Conservation (phyloP, 192 early-diverging fungal genomes). For the Kickxella alabastrina region DNA sequence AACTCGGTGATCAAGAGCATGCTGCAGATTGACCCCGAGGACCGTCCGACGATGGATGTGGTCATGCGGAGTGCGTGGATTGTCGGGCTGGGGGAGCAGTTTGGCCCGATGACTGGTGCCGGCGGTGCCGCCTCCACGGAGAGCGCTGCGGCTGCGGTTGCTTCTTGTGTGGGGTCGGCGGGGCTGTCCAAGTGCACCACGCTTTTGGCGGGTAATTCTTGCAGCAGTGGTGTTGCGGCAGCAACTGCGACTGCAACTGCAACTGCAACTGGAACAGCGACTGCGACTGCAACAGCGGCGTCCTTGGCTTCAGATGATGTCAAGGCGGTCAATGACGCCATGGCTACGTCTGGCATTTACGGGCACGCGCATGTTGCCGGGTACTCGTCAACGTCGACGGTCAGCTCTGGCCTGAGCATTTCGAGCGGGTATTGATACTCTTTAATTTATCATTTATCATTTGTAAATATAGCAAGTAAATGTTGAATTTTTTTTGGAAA, state of each 20-base stretch:
- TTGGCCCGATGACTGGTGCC: constrained; percentile 5
- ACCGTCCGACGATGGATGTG: constrained; percentile 72
- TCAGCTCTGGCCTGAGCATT: constrained; percentile 44
- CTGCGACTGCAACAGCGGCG: no score
- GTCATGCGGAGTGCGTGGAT: constrained; percentile 78
- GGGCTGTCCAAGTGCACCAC: constrained; percentile 30
- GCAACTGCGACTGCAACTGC: no score
- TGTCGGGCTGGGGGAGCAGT: constrained; percentile 19
- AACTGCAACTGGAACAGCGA: no score
- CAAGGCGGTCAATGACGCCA: constrained; percentile 34
- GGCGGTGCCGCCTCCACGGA: neutral
- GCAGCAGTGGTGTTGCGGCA: no score
- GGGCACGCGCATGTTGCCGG: constrained; percentile 13
- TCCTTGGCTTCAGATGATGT: constrained; percentile 19
- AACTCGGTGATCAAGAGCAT: constrained; percentile 61
- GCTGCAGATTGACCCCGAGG: constrained; percentile 65
- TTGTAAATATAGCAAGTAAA: no score
- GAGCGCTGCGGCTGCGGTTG: no score
- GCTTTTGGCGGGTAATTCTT: constrained; percentile 7
- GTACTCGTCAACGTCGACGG: constrained; percentile 41
- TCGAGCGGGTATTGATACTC: constrained; percentile 46
- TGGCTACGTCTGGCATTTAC: constrained; percentile 34
- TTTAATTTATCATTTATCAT: no score
- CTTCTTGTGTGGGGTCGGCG: no score
- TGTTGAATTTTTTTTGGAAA: no score